A percentile compares a stretch with the other conserved stretches of the same genome.
Evolutionary conservation across 2,329 filamentous ascomycete species (phyloP).

Genomic region (Diaporthe australafricana): DNA sequence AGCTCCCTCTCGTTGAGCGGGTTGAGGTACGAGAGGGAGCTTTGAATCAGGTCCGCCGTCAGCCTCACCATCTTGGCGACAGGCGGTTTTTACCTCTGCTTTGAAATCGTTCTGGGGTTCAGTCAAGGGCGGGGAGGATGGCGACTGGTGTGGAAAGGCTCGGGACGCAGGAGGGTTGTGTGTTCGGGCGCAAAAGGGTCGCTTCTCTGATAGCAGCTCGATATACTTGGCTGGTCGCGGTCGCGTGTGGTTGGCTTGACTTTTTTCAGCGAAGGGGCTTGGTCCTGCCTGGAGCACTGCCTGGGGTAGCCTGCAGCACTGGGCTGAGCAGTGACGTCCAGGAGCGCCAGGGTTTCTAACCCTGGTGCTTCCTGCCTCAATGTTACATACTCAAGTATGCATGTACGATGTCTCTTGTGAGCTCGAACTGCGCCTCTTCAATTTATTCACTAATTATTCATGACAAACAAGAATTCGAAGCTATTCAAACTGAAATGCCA

Average conservation of each 20-base stretch:
- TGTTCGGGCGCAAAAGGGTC: background rate
- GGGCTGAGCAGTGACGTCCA: conserved; percentile 19
- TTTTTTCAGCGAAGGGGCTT: conserved; percentile 5
- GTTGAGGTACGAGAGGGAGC: conserved; percentile 97
- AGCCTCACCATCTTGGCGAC: conserved; percentile 79
- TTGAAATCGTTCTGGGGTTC: conserved; percentile 6
- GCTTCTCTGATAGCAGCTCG: background rate
- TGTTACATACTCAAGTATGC: too few species aligned
- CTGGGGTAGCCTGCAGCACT: background rate
- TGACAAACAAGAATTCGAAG: background rate
- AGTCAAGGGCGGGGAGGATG: background rate
- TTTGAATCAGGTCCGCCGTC: conserved; percentile 93
- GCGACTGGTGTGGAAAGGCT: background rate
- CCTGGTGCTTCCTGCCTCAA: too few species aligned
- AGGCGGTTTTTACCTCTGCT: conserved; percentile 37
- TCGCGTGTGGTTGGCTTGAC: conserved; percentile 31
- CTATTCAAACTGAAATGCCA: background rate
- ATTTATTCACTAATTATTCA: background rate
- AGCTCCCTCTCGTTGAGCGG: conserved; percentile 98
- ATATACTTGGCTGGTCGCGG: conserved; percentile 16
- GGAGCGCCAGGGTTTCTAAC: background rate
- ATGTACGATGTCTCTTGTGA: too few species aligned
- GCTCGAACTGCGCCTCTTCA: background rate
- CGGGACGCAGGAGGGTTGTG: background rate
- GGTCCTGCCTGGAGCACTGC: too few species aligned